Evolutionary conservation across 257 asterid species (phyloP).

Genomic region (Datura wrightii): DNA sequence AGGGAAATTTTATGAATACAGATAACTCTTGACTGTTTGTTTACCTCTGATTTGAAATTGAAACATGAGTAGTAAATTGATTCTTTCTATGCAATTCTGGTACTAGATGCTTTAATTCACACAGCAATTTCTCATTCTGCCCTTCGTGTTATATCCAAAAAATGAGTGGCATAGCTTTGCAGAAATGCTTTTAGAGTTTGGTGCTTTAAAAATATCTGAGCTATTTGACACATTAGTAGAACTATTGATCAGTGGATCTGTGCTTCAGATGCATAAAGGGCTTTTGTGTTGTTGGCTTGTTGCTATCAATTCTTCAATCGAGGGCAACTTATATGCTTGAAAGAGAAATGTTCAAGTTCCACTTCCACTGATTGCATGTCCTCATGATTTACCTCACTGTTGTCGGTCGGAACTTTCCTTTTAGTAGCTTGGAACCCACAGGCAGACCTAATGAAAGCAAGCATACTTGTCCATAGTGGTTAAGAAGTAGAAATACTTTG

Average conservation of each 20-base stretch:
- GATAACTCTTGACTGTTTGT: not conserved
- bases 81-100: not conserved
- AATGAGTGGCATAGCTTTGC: not conserved
- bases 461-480: not conserved
- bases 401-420: not conserved
- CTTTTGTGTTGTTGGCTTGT: not conserved
- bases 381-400: not conserved
- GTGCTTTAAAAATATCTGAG: not conserved
- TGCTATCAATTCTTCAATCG: not conserved
- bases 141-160: not conserved
- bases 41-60: not conserved
- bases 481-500: not conserved
- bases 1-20: not conserved
- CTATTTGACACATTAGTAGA: not conserved
- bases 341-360: not conserved
- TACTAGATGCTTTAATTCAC: not conserved
- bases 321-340: slow-evolving; percentile 18
- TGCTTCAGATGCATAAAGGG: not conserved
- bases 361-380: not conserved
- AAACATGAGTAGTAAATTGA: not conserved
- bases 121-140: not conserved
- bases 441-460: not conserved
- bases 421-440: not conserved
- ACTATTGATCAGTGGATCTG: not conserved
- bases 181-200: not conserved